Percentiles rank a stretch among this genome's conserved stretches.
Evolutionary conservation across 495 filamentous ascomycete species (phyloP).

Genomic region (Pyrenula aspistea): DNA sequence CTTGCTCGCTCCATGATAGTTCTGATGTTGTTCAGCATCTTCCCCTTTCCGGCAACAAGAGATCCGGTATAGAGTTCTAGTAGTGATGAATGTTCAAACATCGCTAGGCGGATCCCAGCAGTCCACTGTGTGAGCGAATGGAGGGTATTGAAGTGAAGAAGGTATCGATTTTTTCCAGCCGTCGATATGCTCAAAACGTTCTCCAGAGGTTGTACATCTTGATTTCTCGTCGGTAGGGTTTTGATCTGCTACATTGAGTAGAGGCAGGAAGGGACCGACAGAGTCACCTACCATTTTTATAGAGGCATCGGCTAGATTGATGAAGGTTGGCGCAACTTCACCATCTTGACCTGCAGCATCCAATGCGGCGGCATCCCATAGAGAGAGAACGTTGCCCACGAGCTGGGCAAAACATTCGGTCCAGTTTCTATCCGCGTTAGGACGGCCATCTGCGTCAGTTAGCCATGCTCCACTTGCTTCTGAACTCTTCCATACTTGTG

Average conservation of each 20-base stretch:
- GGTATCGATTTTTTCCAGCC: slow-evolving; percentile 86
- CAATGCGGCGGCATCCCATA: slow-evolving; percentile 92
- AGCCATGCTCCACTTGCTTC: not conserved
- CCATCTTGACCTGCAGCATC: slow-evolving; percentile 74
- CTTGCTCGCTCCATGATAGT: slow-evolving; percentile 69
- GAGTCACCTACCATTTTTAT: slow-evolving; percentile 79
- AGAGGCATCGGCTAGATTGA: slow-evolving; percentile 94
- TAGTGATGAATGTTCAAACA: slow-evolving; percentile 87
- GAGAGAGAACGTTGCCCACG: slow-evolving; percentile 83
- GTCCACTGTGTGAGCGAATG: slow-evolving; percentile 95
- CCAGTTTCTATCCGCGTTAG: slow-evolving; percentile 80
- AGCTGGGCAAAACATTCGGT: slow-evolving; percentile 95
- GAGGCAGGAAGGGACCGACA: not conserved
- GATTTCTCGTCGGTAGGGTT: slow-evolving; percentile 67
- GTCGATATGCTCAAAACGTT: slow-evolving; percentile 94
- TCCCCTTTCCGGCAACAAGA: slow-evolving; percentile 90
- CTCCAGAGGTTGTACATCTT: slow-evolving; percentile 64
- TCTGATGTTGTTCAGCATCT: slow-evolving; percentile 72
- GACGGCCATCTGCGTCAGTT: slow-evolving; percentile 60
- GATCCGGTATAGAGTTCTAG: slow-evolving; percentile 97
- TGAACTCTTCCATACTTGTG: slow-evolving; percentile 46
- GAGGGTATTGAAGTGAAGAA: slow-evolving; percentile 90
- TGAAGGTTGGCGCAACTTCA: slow-evolving; percentile 85
- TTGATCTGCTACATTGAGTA: slow-evolving; percentile 54
- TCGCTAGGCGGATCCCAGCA: slow-evolving; percentile 80